Base-by-base conservation (phyloP, 306 rosid species). In the Cucurbita pepo region DNA sequence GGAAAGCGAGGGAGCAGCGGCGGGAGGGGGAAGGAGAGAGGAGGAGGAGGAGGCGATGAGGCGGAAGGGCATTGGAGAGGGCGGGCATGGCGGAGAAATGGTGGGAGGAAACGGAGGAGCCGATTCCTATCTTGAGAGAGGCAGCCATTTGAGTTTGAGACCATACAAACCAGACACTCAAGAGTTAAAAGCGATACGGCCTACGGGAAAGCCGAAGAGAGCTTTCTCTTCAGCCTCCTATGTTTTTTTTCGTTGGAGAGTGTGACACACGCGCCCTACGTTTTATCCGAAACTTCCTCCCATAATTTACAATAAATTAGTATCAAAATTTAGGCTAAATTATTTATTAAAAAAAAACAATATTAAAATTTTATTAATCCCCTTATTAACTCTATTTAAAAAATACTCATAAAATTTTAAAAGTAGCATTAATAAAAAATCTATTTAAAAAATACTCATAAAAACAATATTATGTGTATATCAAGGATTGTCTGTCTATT, bases 51-150 rank as follows among this genome's bases (percentile, higher is more conserved):
- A 60, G 52, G 73, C 60, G 52, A 36, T 82, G 81, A 64, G 86
- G 87, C 56, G 74, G 85, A 30, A 67, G 69, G 54, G 81, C 16
- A 37, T 8, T 37, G 52, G 82, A 72, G 18, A 73, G 22, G 55
- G 83, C 53, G 71, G 82, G 55, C 62, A 75, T 77, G 85, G 88
- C 21, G 81, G 83, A 56, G 79, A 85, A 78, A 64, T 86, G 87
- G 83, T 82, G 89, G 85, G 94, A 78, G 56, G 94, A 85, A 59
- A 79, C 61, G 57, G 92, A 7, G 3, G 66, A 67, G 69, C 86
- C 79, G 87, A 85, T 73, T 83, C 86, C 90, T 85, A 85, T 87
- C 97, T 77, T 84, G 40, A 82, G 57, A 79, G 87, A 77, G 25
- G 63, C 64, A 73, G 81, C 82, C 89, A 82, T 86, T 77, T 65